Base-by-base conservation (phyloP, 371 early-diverging fungal genomes). In the Basidiobolus meristosporus region DNA sequence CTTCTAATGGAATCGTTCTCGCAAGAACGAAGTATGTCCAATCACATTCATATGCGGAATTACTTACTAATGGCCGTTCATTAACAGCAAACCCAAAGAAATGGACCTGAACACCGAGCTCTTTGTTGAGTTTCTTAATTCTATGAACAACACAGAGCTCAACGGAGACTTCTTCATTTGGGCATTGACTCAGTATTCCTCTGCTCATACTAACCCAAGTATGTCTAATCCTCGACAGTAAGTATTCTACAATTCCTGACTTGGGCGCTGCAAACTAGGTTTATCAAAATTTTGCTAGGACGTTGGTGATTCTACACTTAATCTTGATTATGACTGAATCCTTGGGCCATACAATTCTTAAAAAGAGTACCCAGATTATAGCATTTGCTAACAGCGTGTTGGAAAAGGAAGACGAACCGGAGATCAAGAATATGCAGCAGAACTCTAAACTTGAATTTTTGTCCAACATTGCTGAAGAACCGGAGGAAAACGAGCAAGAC, bases 291-390 rank as follows among this genome's bases (percentile, higher is more conserved):
- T n/a, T n/a, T n/a, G n/a, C n/a, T n/a, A n/a, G 18, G 5, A 34
- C 14, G 18, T 16, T 4, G 12, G 34, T 16, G 3, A 34, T 3
- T 16, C 5, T n/a, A 34, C 34, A n/a, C 34, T 4, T 7, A 4
- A 34, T 79, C 30, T 53, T 77, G 52, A 61, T 50, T 18, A 68
- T 84, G 70, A 57, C 77, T 35, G 71, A 77, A 29, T 51, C 54
- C 2, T 59, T 77, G 39, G 90, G 89, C 0, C 77, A 85, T 20
- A 57, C 63, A 5, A 71, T 88, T 31, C 48, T 90, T 30, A 63
- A 70, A 32, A 81, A 79, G 21, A 76, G 78, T n/a, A 56, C 63
- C 0, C 84, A 87, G 48, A 69, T 87, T 18, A 55, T 90, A 32
- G 63, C 68, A 6, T 78, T 90, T 59, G 75, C 79, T 7, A 72